Conservation (phyloP, 441 rosid genomes). For the Adansonia rubrostipa region DNA sequence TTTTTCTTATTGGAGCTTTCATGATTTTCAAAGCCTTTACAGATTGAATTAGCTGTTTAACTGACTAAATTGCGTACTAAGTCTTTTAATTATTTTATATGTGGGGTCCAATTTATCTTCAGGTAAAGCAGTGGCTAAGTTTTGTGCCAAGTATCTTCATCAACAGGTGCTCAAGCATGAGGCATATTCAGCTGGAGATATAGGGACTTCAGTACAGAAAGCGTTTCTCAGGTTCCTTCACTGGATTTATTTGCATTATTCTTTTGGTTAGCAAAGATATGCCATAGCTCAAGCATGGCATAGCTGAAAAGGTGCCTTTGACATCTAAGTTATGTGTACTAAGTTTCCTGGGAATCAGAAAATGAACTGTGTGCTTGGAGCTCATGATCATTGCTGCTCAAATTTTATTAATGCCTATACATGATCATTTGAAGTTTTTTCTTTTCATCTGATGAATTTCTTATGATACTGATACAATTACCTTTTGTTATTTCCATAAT, state of each 20-base stretch:
- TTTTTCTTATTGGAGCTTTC: not conserved
- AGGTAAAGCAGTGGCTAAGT: slow-evolving; percentile 73
- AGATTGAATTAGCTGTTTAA: not conserved
- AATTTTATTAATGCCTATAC: not conserved
- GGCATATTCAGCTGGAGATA: slow-evolving; percentile 60
- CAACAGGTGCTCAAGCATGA: slow-evolving; percentile 60
- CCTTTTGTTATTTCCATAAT: not conserved
- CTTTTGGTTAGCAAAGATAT: not conserved
- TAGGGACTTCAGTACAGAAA: slow-evolving; percentile 52
- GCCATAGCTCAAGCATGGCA: slow-evolving; percentile 20
- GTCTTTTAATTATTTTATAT: not conserved
- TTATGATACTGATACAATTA: not conserved
- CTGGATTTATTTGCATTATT: slow-evolving; percentile 14
- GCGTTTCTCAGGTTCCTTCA: slow-evolving; percentile 56
- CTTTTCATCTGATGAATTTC: not conserved
- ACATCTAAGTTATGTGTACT: slow-evolving; percentile 14
- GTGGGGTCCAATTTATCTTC: slow-evolving; percentile 22
- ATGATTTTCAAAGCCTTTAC: not conserved
- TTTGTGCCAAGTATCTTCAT: slow-evolving; percentile 74
- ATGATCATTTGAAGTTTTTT: not conserved
- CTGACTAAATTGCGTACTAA: not conserved
- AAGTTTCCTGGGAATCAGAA: slow-evolving; percentile 22
- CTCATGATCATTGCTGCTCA: not conserved
- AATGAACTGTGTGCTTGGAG: slow-evolving; percentile 9
- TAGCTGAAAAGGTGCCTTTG: slow-evolving; percentile 19